A percentile compares a stretch with the other conserved stretches of the same genome.
Evolutionary conservation across 352 stramenopile species (phyloP).

Genomic region (Pythium diclinum): DNA sequence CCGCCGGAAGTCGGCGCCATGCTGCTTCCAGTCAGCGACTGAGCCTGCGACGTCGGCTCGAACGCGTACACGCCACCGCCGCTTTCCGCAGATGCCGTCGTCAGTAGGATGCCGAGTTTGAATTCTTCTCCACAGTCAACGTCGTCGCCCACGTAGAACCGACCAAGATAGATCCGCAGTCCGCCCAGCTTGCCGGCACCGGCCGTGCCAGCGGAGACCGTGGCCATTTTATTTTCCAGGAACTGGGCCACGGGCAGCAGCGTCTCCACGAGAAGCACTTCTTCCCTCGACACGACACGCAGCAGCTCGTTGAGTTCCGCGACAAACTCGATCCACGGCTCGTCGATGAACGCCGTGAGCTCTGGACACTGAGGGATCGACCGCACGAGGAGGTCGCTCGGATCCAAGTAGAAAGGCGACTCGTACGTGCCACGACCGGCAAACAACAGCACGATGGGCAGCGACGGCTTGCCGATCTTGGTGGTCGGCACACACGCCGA

Average conservation of each 20-base stretch:
- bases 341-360: slow-evolving; percentile 82
- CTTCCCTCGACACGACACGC: slow-evolving; percentile 61
- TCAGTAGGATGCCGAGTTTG: slow-evolving; percentile 70
- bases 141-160: slow-evolving; percentile 74
- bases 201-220: slow-evolving; percentile 35
- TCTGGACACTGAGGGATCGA: slow-evolving; percentile 76
- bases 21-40: not conserved
- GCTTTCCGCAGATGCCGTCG: slow-evolving; percentile 30
- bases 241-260: slow-evolving; percentile 64
- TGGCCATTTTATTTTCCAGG: slow-evolving; percentile 51
- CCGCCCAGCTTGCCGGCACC: slow-evolving; percentile 41
- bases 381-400: slow-evolving; percentile 75
- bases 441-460: slow-evolving; percentile 76
- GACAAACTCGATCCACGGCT: slow-evolving; percentile 83
- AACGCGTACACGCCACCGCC: not conserved
- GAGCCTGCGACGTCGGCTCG: not conserved
- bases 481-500: slow-evolving; percentile 69
- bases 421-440: slow-evolving; percentile 76
- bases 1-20: not conserved
- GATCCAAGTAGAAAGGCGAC: slow-evolving; percentile 75
- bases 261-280: slow-evolving; percentile 47
- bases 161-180: slow-evolving; percentile 65
- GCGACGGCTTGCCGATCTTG: slow-evolving; percentile 65
- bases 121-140: slow-evolving; percentile 66
- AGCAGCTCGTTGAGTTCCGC: slow-evolving; percentile 75